Conservation (phyloP, 1,284 basidiomycete species). For the Porogramme epimiltina region DNA sequence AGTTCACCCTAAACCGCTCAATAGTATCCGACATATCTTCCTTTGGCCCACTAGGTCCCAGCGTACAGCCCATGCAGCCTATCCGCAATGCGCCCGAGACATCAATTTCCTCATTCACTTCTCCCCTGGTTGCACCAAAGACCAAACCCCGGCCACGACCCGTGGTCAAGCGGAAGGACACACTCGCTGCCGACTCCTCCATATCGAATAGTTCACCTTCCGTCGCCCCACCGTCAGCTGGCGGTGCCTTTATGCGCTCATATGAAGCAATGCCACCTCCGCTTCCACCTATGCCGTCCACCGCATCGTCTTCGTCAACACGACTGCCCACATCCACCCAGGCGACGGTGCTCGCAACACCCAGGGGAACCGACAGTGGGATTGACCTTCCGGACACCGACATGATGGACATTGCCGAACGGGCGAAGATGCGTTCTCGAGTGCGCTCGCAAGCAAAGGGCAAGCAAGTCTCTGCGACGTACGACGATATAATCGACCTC, state of each 20-base stretch:
- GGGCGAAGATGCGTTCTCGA: slow-evolving; percentile 44
- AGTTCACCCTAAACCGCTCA: slow-evolving; percentile 11
- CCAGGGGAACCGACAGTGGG: slow-evolving; percentile 12
- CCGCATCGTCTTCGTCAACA: slow-evolving; percentile 1
- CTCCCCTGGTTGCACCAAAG: slow-evolving; percentile 1
- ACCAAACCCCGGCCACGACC: slow-evolving; percentile 25
- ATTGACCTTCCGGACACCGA: slow-evolving; percentile 10
- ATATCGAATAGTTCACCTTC: slow-evolving; percentile 9
- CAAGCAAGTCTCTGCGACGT: not conserved
- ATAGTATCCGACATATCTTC: slow-evolving; percentile 16
- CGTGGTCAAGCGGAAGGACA: slow-evolving; percentile 16
- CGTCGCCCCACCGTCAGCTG: slow-evolving; percentile 5
- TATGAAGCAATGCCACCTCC: not conserved
- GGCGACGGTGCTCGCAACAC: slow-evolving; percentile 1
- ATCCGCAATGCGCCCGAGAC: not conserved
- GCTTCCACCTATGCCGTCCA: not conserved
- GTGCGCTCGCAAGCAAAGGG: slow-evolving; percentile 29
- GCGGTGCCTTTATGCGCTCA: not conserved
- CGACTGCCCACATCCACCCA: slow-evolving; percentile 6
- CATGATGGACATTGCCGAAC: slow-evolving; percentile 41
- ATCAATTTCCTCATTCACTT: slow-evolving; percentile 14
- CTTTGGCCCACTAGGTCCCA: slow-evolving; percentile 4
- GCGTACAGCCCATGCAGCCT: slow-evolving; percentile 8
- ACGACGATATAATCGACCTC: slow-evolving; percentile 33
- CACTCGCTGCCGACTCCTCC: slow-evolving; percentile 5